phyloP scores from a whole-genome alignment of 2,329 filamentous ascomycete species.

The Talaromyces islandicus region DNA sequence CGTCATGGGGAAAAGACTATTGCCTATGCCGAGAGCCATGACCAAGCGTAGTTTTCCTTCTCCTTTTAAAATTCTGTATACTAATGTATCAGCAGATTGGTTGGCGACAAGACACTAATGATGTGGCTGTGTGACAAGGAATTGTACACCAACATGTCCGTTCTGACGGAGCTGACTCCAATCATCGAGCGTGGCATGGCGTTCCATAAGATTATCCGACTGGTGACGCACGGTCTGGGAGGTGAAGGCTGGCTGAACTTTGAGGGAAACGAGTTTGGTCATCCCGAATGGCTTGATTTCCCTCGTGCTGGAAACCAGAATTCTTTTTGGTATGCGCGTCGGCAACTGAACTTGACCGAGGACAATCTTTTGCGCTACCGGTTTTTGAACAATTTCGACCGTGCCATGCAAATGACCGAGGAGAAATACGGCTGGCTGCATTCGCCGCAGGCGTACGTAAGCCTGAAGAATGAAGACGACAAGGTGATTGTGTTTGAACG shows the following conservation, averaged over 20 bases:
- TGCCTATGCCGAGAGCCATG: conserved; percentile 93
- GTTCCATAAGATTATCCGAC: conserved; percentile 94
- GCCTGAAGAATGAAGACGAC: conserved; percentile 86
- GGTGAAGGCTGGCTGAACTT: conserved; percentile 98
- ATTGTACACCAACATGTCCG: conserved; percentile 97
- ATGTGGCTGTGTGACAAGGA: conserved; percentile 98
- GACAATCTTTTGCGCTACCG: conserved; percentile 80
- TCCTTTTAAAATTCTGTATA: conserved; percentile 3
- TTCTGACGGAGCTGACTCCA: conserved; percentile 72
- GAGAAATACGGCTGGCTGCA: conserved; percentile 88
- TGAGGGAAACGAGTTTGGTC: conserved; percentile 97
- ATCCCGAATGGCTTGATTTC: conserved; percentile 98
- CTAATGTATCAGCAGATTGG: conserved; percentile 42
- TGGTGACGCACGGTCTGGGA: conserved; percentile 84
- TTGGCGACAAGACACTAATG: conserved; percentile 93
- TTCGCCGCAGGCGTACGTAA: conserved; percentile 80
- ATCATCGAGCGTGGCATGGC: conserved; percentile 86
- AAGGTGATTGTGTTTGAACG: conserved; percentile 96
- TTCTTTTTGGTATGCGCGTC: conserved; percentile 88
- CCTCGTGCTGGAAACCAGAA: conserved; percentile 88
- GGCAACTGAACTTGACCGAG: conserved; percentile 88
- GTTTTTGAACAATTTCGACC: conserved; percentile 90
- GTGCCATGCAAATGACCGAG: conserved; percentile 82
- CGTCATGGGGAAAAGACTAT: conserved; percentile 97
- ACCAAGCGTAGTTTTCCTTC: conserved; percentile 72